Base-by-base conservation (phyloP, 2,329 filamentous ascomycete genomes). In the Stagonosporopsis cucurbitacearum region DNA sequence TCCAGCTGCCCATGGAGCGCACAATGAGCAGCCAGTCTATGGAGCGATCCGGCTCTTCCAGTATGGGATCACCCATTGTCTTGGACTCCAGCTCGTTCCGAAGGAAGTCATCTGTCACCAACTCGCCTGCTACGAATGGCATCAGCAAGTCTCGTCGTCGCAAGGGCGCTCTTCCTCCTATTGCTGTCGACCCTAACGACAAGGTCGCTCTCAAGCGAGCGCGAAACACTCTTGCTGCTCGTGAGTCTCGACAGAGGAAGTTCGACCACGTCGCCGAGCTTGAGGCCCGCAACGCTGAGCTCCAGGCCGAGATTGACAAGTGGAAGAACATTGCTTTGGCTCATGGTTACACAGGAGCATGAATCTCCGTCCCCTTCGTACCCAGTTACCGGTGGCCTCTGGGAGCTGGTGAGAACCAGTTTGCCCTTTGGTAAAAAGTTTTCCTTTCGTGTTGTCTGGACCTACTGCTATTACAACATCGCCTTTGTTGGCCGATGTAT, bases 191-290 rank as follows among this genome's bases (percentile, higher is more conserved):
- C 65, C 85, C 87, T 0, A 79, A 67, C 37, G 93, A 97, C 69
- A 85, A 84, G 9, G 75, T 89, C n/a, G 92, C 91, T 19, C 85
- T 93, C 82, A 97, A 97, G 87, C 90, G 94, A 75, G 93, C 92
- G 46, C 89, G 92, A 65, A 98, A 97, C 76, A 96, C 92, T 8
- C 85, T 96, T 75, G 94, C 94, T 17, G 94, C 94, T 68, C 92
- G 94, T 64, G 96, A 96, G 80, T 96, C 92, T 57, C 88, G 94
- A 48, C 88, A 92, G 70, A 88, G 92, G 64, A 96, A 96, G 81
- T 87, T 91, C 54, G 83, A 89, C 73, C 85, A 88, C 65, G 82
- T 94, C 58, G 87, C 90, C 52, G 85, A 87, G 54, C 82, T 96
- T 41, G 90, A 96, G 79, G 83, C 84, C 35, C 82, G 85, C 68